phyloP scores from a whole-genome alignment of 305 asterid genomes.

The Ilex paraguariensis region DNA sequence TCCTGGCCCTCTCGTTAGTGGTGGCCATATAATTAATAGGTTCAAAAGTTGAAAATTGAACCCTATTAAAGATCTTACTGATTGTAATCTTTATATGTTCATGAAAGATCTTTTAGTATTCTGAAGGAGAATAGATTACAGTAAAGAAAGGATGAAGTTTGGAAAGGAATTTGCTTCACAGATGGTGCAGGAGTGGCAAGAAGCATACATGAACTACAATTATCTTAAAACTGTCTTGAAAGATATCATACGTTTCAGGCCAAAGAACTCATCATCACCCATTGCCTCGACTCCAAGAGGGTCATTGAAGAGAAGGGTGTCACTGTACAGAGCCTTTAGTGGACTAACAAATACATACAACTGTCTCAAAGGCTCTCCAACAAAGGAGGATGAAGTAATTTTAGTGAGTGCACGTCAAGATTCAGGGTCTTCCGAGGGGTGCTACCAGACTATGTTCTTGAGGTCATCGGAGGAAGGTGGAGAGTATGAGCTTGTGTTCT shows the following conservation, averaged over 20 bases:
- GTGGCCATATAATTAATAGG: too few species aligned
- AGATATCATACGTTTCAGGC: conserved; percentile 31
- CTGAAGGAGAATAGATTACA: too few species aligned
- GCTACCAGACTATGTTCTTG: conserved; percentile 63
- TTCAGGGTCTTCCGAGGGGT: conserved; percentile 24
- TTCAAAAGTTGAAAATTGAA: too few species aligned
- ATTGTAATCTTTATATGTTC: too few species aligned
- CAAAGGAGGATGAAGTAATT: conserved; percentile 66
- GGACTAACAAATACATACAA: conserved; percentile 38
- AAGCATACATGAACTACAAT: conserved; percentile 68
- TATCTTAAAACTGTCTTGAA: conserved; percentile 45
- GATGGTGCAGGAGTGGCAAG: conserved; percentile 86
- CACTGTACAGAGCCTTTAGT: conserved; percentile 79
- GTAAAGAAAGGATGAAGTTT: conserved; percentile 52
- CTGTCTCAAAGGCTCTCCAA: conserved; percentile 20
- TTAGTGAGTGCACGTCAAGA: conserved; percentile 38
- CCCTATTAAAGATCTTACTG: too few species aligned
- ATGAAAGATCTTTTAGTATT: too few species aligned
- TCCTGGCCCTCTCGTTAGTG: too few species aligned
- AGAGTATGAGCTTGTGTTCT: conserved; percentile 53
- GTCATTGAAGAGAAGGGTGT: conserved; percentile 45
- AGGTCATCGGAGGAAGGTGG: conserved; percentile 63
- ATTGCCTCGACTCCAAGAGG: conserved; percentile 19
- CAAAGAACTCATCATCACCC: conserved; percentile 11
- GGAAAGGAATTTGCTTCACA: conserved; percentile 75